Base-by-base conservation (phyloP, 257 asterid species). In the Thymus mandschuricus region DNA sequence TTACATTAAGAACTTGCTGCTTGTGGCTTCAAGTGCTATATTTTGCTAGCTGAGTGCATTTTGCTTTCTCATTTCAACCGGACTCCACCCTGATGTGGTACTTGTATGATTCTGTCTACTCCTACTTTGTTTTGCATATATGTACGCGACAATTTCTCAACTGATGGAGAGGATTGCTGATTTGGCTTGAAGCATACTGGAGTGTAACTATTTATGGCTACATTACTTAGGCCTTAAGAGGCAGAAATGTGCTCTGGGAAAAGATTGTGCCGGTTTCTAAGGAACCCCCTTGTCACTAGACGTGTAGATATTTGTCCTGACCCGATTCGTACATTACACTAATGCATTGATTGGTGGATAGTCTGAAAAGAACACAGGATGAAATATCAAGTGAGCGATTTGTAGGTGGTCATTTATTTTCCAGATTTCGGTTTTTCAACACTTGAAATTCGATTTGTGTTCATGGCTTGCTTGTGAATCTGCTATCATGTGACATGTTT, bases 21-120 rank as follows among this genome's bases (percentile, higher is more conserved):
- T 12, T 69, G 69, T 62, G 76, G 60, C 75, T 78, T 82, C 79
- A 76, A 57, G 70, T 63, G 78, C 60, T 58, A 45, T 52, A 15
- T 34, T 41, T 65, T 27, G 60, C 44, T 66, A 31, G 28, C 55
- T 49, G 71, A 75, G 43, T 64, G 63, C 72, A 43, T 33, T 21
- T 73, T 64, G 11, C 55, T 68, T 44, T 70, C 64, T 6, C 64
- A 45, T 70, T 68, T 30, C 62, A 72, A 60, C 66, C 21, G 44
- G 65, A 33, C 74, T 27, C 66, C 5, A 33, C 74, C 72, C 27
- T 48, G 29, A 54, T 68, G 55, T 72, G 75, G 68, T 77, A 70
- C 78, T 60, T 74, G 76, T 78, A 75, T 71, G 71, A 73, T 76
- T 72, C 70, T 76, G 65, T 73, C 77, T 69, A 44, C 72, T 58